Conservation (phyloP, 208 protist genomes). For the Trichomonas tenax region DNA sequence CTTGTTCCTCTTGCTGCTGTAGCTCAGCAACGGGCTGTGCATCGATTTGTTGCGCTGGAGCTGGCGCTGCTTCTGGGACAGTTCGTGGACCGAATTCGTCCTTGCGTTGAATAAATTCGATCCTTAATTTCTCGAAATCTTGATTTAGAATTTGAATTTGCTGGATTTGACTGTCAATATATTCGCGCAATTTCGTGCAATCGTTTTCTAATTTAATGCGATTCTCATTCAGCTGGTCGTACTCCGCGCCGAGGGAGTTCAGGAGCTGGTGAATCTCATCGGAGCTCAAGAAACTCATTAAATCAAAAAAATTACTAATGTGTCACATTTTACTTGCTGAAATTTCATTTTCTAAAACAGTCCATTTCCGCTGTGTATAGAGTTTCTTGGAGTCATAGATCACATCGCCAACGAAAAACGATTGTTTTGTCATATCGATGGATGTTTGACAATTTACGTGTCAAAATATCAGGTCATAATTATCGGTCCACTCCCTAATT, state of each 20-base stretch:
- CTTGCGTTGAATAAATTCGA: not conserved
- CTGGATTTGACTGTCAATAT: not conserved
- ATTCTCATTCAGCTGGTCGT: not conserved
- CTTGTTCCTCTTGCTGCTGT: not conserved
- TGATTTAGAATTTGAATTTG: not conserved
- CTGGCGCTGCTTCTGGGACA: not conserved
- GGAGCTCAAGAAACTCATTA: not conserved
- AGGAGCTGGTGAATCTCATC: not conserved
- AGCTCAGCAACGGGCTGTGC: not conserved
- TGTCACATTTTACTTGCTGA: too few relatives aligned
- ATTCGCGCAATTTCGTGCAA: not conserved
- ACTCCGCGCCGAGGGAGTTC: not conserved
- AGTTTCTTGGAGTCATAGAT: too few relatives aligned
- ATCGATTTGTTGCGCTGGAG: not conserved
- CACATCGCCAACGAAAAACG: too few relatives aligned
- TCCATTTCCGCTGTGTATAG: too few relatives aligned
- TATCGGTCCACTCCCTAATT: too few relatives aligned
- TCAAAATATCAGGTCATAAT: too few relatives aligned
- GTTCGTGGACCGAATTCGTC: not conserved
- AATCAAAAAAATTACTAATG: not conserved
- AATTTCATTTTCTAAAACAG: too few relatives aligned
- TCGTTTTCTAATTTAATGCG: not conserved
- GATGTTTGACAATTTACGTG: too few relatives aligned
- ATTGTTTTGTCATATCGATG: too few relatives aligned
- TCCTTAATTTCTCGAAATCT: not conserved